Conservation (phyloP, 495 filamentous ascomycete species). For the Sporormia fimetaria region DNA sequence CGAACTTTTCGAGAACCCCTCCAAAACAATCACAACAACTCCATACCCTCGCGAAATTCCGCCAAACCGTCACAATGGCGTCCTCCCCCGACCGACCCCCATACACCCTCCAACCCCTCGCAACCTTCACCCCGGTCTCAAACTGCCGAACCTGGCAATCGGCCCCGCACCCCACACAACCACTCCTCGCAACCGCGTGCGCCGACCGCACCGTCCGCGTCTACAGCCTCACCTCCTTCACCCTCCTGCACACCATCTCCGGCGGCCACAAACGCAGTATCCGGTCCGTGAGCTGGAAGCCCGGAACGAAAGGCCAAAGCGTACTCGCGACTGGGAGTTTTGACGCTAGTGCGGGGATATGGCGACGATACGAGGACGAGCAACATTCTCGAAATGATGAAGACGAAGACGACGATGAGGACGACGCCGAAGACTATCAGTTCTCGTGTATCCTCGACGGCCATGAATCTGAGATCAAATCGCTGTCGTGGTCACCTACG, state of each 20-base stretch:
- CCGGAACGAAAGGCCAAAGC: constrained; percentile 46
- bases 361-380: constrained; percentile 52
- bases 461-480: constrained; percentile 89
- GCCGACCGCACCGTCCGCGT: constrained; percentile 74
- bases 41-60: too few species aligned
- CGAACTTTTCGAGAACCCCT: too few species aligned
- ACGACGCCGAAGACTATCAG: constrained; percentile 68
- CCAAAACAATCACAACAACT: background rate
- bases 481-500: constrained; percentile 61
- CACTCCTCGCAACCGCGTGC: constrained; percentile 80
- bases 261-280: constrained; percentile 86
- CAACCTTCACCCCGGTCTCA: constrained; percentile 54
- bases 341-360: constrained; percentile 80
- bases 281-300: constrained; percentile 75
- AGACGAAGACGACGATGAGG: constrained; percentile 27
- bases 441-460: constrained; percentile 82
- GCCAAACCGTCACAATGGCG: constrained; percentile 10
- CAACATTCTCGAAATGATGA: constrained; percentile 28
- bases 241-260: constrained; percentile 62
- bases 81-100: constrained; percentile 6
- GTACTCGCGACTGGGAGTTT: constrained; percentile 87
- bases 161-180: constrained; percentile 73
- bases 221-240: constrained; percentile 73
- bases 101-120: constrained; percentile 26
- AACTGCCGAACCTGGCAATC: constrained; percentile 73